Percentiles rank a stretch among this genome's conserved stretches.
These are phyloP conservation scores for Phytophthora fragariae DNA, from an alignment of 352 stramenopile genomes.

Conservation along the genomic window DNA sequence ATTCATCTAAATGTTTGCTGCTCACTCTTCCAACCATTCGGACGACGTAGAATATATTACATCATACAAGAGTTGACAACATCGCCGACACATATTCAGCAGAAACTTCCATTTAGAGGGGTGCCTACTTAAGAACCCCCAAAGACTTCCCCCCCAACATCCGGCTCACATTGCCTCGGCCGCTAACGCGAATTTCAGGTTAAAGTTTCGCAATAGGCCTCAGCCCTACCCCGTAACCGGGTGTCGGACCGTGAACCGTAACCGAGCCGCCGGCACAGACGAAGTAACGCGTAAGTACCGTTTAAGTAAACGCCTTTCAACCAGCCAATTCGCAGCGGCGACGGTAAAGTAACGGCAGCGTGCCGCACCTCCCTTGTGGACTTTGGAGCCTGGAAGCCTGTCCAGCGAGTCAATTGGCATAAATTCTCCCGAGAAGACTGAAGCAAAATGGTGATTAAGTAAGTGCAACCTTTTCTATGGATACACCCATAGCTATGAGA, in stretches of 20 bases:
- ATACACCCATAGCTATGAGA: constrained; percentile 2
- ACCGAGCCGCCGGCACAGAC: not conserved
- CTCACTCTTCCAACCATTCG: too few species aligned
- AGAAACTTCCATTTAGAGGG: too few species aligned
- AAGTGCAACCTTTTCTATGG: constrained; percentile 38
- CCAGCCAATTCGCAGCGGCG: constrained; percentile 74
- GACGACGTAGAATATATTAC: too few species aligned
- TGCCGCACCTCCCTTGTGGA: constrained; percentile 19
- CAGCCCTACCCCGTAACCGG: not conserved
- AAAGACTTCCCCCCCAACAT: too few species aligned
- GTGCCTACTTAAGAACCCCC: too few species aligned
- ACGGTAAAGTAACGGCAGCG: constrained; percentile 59
- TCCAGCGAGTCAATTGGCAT: constrained; percentile 78
- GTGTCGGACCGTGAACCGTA: constrained; percentile 28
- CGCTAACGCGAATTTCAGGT: not conserved
- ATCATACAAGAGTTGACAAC: too few species aligned
- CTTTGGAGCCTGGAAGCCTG: constrained; percentile 20
- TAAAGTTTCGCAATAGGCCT: not conserved
- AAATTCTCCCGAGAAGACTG: constrained; percentile 90
- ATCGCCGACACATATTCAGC: too few species aligned
- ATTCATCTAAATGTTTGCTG: too few species aligned
- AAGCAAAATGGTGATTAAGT: constrained; percentile 93
- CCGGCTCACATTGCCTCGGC: too few species aligned
- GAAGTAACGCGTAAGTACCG: constrained; percentile 17
- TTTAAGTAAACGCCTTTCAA: constrained; percentile 70